Percentiles rank a stretch among this genome's conserved stretches.
Evolutionary conservation across 192 early-diverging fungal species (phyloP).

Genomic region (Geranomyces michiganensis): DNA sequence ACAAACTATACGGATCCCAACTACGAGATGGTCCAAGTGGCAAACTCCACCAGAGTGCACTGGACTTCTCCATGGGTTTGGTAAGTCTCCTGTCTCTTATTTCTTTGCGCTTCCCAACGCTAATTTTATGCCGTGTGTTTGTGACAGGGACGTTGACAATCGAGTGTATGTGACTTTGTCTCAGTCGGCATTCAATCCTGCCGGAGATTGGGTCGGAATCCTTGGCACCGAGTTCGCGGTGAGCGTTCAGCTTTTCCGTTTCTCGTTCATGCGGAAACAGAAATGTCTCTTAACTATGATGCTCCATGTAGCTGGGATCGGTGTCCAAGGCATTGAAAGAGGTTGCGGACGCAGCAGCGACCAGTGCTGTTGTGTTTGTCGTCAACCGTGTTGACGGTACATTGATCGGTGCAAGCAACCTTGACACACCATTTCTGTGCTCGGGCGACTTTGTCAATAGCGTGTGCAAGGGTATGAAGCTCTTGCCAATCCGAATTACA

Average conservation of each 20-base stretch:
- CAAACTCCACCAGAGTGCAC: neutral
- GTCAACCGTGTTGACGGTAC: conserved; percentile 1
- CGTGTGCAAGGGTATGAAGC: neutral
- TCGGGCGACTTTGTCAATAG: neutral
- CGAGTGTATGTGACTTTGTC: conserved; percentile 1
- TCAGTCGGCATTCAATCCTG: conserved; percentile 4
- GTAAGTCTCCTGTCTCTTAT: neutral
- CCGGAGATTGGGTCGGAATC: conserved; percentile 4
- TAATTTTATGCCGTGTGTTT: no score
- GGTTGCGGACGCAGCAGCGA: neutral
- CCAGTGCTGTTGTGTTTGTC: neutral
- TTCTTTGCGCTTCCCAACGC: no score
- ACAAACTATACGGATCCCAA: neutral
- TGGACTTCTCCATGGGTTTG: conserved; percentile 11
- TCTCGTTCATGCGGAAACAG: no score
- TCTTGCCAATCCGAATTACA: no score
- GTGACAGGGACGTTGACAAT: conserved; percentile 4
- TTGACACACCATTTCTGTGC: neutral
- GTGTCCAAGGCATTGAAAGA: neutral
- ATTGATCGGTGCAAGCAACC: neutral
- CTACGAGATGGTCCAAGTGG: neutral
- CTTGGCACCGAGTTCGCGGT: neutral
- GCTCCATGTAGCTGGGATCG: conserved; percentile 1
- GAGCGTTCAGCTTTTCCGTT: no score
- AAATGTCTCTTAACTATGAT: no score